A percentile compares a stretch with the other conserved stretches of the same genome.
These are phyloP conservation scores for Fusarium temperatum DNA, from an alignment of 2,329 filamentous ascomycete genomes.

Conservation along the genomic window DNA sequence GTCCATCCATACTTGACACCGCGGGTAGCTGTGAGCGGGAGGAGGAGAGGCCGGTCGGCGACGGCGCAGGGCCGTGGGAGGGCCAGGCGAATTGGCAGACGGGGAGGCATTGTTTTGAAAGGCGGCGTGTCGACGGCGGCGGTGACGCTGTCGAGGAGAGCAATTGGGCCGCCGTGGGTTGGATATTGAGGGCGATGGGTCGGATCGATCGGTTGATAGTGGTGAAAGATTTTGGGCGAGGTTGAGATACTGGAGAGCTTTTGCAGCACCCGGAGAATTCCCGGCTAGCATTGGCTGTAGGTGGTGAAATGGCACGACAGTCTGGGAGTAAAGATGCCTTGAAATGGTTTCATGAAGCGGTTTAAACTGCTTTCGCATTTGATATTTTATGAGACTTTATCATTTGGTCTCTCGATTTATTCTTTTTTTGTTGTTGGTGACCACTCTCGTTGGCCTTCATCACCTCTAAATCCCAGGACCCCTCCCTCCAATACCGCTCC, in stretches of 20 bases:
- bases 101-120: conserved; percentile 53
- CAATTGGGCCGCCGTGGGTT: conserved; percentile 29
- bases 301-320: conserved; percentile 2
- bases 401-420: background rate
- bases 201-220: conserved; percentile 22
- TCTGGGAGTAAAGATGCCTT: background rate
- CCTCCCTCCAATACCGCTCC: conserved; percentile 60
- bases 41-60: conserved; percentile 51
- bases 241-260: conserved; percentile 27
- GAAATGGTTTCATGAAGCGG: background rate
- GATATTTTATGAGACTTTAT: background rate
- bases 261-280: conserved; percentile 37
- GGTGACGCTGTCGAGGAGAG: conserved; percentile 11
- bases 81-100: conserved; percentile 56
- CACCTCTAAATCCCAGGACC: conserved; percentile 46
- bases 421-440: background rate
- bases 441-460: background rate
- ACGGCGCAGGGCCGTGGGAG: conserved; percentile 50
- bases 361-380: background rate
- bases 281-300: conserved; percentile 13
- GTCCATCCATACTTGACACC: conserved; percentile 70
- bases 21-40: conserved; percentile 57
- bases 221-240: conserved; percentile 38
- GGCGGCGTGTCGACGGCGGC: conserved; percentile 10
- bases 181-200: conserved; percentile 3